Evolutionary conservation across 192 early-diverging fungal genomes (phyloP).

Genomic region (Entomortierella parvispora): DNA sequence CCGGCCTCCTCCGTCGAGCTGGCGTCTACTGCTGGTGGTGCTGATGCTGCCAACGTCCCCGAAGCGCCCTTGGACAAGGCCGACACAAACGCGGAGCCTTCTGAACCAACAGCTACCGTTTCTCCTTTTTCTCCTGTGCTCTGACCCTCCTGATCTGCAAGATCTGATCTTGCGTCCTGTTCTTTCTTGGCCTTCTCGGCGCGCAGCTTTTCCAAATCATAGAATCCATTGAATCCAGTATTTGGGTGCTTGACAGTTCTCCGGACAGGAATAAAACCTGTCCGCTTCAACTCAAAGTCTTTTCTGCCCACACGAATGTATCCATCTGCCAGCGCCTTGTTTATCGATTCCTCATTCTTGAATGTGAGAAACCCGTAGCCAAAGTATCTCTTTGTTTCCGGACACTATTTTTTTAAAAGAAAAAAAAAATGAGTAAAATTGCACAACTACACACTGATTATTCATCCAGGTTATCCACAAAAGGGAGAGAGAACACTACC

Average conservation of each 20-base stretch:
- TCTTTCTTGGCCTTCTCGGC: constrained; percentile 7
- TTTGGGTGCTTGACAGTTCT: constrained; percentile 14
- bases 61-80: neutral
- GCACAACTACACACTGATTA: neutral
- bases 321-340: constrained; percentile 28
- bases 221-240: constrained; percentile 31
- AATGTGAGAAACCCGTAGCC: constrained; percentile 50
- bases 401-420: constrained; percentile 12
- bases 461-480: neutral
- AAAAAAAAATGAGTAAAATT: neutral
- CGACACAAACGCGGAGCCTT: neutral
- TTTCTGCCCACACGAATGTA: constrained; percentile 38
- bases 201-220: constrained; percentile 20
- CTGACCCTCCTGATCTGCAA: neutral
- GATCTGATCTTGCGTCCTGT: neutral
- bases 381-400: constrained; percentile 44
- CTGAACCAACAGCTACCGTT: neutral
- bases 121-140: neutral
- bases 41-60: neutral
- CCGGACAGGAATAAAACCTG: constrained; percentile 13
- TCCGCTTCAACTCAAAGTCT: constrained; percentile 34
- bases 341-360: constrained; percentile 32
- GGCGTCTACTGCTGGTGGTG: neutral
- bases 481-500: constrained; percentile 17
- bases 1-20: neutral